Evolutionary conservation across 139 green algal species (phyloP).

Genomic region (Astrephomene gubernaculifera): DNA sequence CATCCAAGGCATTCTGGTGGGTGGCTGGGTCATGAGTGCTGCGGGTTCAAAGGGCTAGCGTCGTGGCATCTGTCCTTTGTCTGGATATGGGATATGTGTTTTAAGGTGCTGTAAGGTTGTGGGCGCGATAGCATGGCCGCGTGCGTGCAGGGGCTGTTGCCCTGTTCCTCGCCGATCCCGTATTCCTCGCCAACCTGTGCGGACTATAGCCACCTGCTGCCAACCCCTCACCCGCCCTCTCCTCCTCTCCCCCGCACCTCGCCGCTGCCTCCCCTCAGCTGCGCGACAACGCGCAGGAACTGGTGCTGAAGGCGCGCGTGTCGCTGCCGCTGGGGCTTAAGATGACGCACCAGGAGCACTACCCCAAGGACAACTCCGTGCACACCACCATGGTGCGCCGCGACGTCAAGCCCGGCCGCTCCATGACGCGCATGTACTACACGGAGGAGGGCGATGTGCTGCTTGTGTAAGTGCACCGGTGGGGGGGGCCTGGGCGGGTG

Average conservation of each 20-base stretch:
- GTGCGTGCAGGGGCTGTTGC: too few relatives aligned
- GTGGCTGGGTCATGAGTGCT: not conserved
- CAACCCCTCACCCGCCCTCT: too few relatives aligned
- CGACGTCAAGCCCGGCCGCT: constrained; percentile 1
- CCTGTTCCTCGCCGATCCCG: too few relatives aligned
- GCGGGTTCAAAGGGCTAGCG: not conserved
- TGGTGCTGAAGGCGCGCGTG: constrained; percentile 12
- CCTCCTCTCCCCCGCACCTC: too few relatives aligned
- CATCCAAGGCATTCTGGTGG: constrained; percentile 57
- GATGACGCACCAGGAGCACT: constrained; percentile 15
- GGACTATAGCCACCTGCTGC: too few relatives aligned
- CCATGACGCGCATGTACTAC: not conserved
- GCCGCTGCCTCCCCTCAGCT: too few relatives aligned
- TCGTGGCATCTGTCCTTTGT: constrained; percentile 10
- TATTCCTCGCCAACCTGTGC: too few relatives aligned
- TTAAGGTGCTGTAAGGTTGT: too few relatives aligned
- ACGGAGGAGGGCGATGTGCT: not conserved
- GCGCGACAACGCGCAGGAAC: not conserved
- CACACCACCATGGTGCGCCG: too few relatives aligned
- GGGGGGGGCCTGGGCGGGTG: too few relatives aligned
- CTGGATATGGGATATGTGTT: not conserved
- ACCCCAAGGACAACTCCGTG: constrained; percentile 25
- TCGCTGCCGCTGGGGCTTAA: not conserved
- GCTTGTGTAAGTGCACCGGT: constrained; percentile 34
- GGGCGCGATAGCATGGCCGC: too few relatives aligned